A percentile compares a stretch with the other conserved stretches of the same genome.
Conservation (phyloP, 2,329 filamentous ascomycete species). For the Fusarium chuoi region DNA sequence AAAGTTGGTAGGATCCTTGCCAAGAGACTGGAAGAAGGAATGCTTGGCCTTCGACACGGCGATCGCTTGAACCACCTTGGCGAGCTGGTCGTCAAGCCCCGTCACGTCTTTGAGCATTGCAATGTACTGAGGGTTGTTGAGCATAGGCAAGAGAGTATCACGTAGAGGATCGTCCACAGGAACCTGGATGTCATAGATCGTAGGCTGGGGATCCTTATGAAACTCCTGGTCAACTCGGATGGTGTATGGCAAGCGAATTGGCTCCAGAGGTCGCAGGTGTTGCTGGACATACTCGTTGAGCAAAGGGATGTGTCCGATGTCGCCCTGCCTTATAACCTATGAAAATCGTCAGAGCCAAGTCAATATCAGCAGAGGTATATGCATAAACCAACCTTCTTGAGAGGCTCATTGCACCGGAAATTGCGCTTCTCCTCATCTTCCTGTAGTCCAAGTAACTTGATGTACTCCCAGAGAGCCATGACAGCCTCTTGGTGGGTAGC, state of each 20-base stretch:
- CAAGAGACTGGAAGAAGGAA: conserved; percentile 82
- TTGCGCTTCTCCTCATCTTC: conserved; percentile 95
- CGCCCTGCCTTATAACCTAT: conserved; percentile 77
- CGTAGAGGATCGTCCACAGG: conserved; percentile 85
- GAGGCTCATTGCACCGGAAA: conserved; percentile 86
- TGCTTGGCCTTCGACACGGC: conserved; percentile 89
- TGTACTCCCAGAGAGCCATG: conserved; percentile 95
- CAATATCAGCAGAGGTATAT: neutral
- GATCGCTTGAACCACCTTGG: conserved; percentile 83
- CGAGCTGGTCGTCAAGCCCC: conserved; percentile 84
- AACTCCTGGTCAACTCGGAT: conserved; percentile 91
- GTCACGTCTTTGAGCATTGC: conserved; percentile 80
- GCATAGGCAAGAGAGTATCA: conserved; percentile 70
- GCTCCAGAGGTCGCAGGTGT: conserved; percentile 82
- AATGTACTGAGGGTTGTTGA: conserved; percentile 76
- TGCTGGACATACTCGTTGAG: conserved; percentile 82
- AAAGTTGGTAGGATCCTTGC: conserved; percentile 85
- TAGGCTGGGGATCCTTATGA: conserved; percentile 78
- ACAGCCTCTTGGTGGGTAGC: conserved; percentile 89
- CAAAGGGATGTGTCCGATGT: conserved; percentile 85
- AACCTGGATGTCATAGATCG: conserved; percentile 90
- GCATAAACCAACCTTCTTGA: conserved; percentile 73
- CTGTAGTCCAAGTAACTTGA: conserved; percentile 84
- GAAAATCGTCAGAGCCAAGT: conserved; percentile 39
- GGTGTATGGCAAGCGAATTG: conserved; percentile 87